phyloP scores from a whole-genome alignment of 495 filamentous ascomycete species.

The Cudoniella acicularis region DNA sequence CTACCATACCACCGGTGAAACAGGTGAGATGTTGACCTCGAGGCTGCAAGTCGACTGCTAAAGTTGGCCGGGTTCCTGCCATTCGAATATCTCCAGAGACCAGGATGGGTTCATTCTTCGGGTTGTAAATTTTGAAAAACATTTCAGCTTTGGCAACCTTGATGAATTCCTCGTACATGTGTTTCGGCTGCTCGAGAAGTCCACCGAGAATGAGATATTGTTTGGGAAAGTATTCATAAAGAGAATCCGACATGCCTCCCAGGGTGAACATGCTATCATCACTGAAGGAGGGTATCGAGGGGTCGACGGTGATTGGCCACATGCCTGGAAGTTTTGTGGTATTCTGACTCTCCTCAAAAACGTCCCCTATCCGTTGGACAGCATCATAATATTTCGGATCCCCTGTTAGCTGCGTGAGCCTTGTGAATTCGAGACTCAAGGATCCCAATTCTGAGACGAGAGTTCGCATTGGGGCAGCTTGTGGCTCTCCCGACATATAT shows the following conservation, averaged over 20 bases:
- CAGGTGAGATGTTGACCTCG: conserved; percentile 54
- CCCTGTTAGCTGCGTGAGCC: conserved; percentile 80
- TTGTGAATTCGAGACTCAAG: conserved; percentile 81
- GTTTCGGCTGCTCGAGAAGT: conserved; percentile 64
- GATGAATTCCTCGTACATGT: conserved; percentile 69
- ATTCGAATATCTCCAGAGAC: conserved; percentile 50
- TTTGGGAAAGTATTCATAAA: conserved; percentile 89
- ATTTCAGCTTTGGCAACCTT: conserved; percentile 61
- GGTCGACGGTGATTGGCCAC: conserved; percentile 77
- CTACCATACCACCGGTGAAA: conserved; percentile 84
- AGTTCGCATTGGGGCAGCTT: conserved; percentile 18
- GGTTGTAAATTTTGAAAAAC: conserved; percentile 50
- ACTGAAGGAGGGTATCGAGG: conserved; percentile 34
- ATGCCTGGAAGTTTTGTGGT: conserved; percentile 71
- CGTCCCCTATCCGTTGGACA: conserved; percentile 73
- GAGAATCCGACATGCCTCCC: conserved; percentile 74
- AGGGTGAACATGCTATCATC: conserved; percentile 55
- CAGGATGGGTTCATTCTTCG: conserved; percentile 60
- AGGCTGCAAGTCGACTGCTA: conserved; percentile 22
- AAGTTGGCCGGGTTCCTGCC: not conserved
- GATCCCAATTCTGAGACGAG: conserved; percentile 73
- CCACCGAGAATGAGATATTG: conserved; percentile 70
- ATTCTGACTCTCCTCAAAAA: conserved; percentile 66
- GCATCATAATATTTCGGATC: conserved; percentile 90
- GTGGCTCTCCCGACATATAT: conserved; percentile 18